These are phyloP conservation scores for Scedosporium minutisporum DNA, from an alignment of 2,329 filamentous ascomycete genomes.

Conservation along the genomic window DNA sequence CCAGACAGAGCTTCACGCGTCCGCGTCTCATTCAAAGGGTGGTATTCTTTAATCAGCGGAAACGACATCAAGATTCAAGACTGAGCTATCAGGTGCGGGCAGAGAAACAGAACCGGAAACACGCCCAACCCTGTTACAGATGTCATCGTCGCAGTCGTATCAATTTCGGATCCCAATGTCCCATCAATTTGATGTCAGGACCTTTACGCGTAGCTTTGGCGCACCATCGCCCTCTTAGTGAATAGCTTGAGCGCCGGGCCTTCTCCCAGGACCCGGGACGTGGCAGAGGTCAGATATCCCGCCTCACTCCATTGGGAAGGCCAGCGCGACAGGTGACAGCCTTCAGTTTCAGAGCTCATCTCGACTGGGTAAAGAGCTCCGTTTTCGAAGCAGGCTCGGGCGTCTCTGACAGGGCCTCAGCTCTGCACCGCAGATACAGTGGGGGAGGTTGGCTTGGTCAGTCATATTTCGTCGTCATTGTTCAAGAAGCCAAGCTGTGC, in stretches of 20 bases:
- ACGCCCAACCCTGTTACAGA: not conserved
- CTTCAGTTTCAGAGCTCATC: not conserved
- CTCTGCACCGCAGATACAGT: too few relatives aligned
- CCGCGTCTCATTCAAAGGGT: not conserved
- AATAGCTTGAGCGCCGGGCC: not conserved
- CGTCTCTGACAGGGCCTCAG: too few relatives aligned
- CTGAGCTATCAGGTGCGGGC: not conserved
- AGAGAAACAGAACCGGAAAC: not conserved
- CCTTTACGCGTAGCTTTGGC: too few relatives aligned
- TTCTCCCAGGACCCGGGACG: not conserved
- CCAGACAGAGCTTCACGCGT: not conserved
- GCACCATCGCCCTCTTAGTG: too few relatives aligned
- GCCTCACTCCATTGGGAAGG: not conserved
- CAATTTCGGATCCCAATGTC: not conserved
- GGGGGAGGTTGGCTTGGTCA: too few relatives aligned
- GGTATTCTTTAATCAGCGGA: not conserved
- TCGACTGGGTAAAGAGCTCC: not conserved
- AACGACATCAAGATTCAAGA: not conserved
- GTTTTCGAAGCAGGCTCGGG: not conserved
- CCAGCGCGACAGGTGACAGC: not conserved
- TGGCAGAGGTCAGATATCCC: not conserved
- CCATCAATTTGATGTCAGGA: too few relatives aligned
- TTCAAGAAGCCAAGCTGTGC: too few relatives aligned
- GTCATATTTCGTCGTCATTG: too few relatives aligned
- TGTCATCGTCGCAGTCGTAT: not conserved